phyloP scores from a whole-genome alignment of 1,284 basidiomycete species.

The Chalciporus sp. region DNA sequence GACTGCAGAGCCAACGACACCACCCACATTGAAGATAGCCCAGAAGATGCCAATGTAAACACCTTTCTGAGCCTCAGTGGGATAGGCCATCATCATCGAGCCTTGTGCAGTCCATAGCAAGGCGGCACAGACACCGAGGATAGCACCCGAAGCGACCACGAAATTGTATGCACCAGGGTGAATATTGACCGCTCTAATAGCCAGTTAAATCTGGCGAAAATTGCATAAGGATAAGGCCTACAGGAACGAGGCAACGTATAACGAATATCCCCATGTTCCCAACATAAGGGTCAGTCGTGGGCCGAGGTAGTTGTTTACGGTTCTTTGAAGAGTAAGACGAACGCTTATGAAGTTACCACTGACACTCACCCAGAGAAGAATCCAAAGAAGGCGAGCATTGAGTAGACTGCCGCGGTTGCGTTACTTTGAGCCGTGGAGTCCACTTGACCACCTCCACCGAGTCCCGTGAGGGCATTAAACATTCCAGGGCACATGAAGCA shows the following conservation, averaged over 20 bases:
- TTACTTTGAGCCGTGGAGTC: conserved; percentile 38
- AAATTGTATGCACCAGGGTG: conserved; percentile 45
- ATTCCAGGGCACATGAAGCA: conserved; percentile 43
- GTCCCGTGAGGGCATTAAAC: conserved; percentile 39
- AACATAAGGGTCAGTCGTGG: conserved; percentile 53
- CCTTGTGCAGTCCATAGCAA: conserved; percentile 71
- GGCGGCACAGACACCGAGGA: conserved; percentile 68
- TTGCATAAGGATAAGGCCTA: conserved; percentile 13
- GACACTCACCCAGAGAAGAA: conserved; percentile 47
- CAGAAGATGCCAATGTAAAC: conserved; percentile 65
- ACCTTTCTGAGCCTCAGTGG: conserved; percentile 62
- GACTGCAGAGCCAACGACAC: conserved; percentile 64
- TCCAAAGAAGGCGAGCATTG: conserved; percentile 48
- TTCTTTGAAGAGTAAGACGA: conserved; percentile 28
- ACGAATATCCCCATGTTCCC: conserved; percentile 53
- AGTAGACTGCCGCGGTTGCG: conserved; percentile 42
- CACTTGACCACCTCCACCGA: conserved; percentile 44
- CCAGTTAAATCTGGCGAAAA: not conserved
- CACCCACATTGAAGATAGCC: conserved; percentile 69
- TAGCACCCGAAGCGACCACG: conserved; percentile 56
- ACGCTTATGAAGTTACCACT: not conserved
- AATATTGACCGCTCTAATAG: conserved; percentile 44
- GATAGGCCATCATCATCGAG: conserved; percentile 66
- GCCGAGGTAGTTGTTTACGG: conserved; percentile 57
- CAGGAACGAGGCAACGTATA: conserved; percentile 61